These are phyloP conservation scores for Calonectria fujianensis DNA, from an alignment of 2,329 filamentous ascomycete genomes.

Conservation along the genomic window DNA sequence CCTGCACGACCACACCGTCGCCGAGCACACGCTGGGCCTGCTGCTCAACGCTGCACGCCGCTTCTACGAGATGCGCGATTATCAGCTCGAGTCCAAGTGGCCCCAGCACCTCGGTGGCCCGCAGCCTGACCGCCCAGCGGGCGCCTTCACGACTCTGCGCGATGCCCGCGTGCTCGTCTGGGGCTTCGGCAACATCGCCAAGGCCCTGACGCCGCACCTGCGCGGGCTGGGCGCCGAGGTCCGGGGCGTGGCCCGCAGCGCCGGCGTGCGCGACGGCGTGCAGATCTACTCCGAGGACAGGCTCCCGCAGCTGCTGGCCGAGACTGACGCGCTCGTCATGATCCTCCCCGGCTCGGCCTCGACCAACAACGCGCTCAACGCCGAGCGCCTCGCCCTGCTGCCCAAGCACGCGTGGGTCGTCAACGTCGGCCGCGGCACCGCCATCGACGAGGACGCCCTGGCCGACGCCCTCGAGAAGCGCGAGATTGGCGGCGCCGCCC, in stretches of 20 bases:
- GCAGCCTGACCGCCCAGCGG: constrained; percentile 74
- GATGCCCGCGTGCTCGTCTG: constrained; percentile 76
- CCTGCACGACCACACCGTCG: constrained; percentile 78
- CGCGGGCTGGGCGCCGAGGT: constrained; percentile 74
- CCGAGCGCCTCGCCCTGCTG: constrained; percentile 70
- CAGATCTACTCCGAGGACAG: constrained; percentile 74
- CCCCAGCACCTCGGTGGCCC: constrained; percentile 77
- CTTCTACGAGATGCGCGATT: constrained; percentile 79
- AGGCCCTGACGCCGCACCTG: constrained; percentile 74
- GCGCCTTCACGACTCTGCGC: constrained; percentile 75
- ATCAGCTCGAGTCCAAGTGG: constrained; percentile 74
- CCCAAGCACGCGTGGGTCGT: constrained; percentile 75
- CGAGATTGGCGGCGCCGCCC: constrained; percentile 68
- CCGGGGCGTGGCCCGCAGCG: constrained; percentile 72
- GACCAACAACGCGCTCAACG: constrained; percentile 74
- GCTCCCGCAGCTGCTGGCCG: constrained; percentile 70
- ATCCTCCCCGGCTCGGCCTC: constrained; percentile 76
- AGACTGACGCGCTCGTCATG: constrained; percentile 81
- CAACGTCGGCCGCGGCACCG: constrained; percentile 71
- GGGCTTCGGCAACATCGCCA: constrained; percentile 81
- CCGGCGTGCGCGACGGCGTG: constrained; percentile 75
- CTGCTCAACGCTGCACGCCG: constrained; percentile 73
- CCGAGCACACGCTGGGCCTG: constrained; percentile 78
- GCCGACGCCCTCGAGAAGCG: constrained; percentile 65
- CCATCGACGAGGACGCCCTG: constrained; percentile 70